Conservation (phyloP, 1,139 yeast genomes). For the Magnusiomyces sp. region DNA sequence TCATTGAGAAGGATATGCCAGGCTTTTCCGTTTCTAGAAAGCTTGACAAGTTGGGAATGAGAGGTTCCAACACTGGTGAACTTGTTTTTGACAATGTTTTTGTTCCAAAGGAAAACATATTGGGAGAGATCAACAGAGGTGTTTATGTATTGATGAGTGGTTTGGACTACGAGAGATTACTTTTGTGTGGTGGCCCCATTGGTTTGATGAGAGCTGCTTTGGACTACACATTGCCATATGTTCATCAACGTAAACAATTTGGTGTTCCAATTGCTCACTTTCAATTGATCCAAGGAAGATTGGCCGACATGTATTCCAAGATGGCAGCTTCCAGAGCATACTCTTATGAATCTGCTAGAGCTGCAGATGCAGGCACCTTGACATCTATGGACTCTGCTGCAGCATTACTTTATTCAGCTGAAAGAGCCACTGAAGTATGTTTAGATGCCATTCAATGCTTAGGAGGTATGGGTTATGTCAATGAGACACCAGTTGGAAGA, state of each 20-base stretch:
- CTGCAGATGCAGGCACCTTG: slow-evolving; percentile 25
- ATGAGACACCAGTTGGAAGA: slow-evolving; percentile 28
- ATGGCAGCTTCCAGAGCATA: slow-evolving; percentile 28
- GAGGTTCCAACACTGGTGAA: slow-evolving; percentile 32
- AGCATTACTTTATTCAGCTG: slow-evolving; percentile 31
- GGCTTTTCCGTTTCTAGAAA: slow-evolving; percentile 29
- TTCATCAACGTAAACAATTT: slow-evolving; percentile 29
- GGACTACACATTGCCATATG: slow-evolving; percentile 30
- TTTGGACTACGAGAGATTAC: slow-evolving; percentile 29
- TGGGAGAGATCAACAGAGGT: slow-evolving; percentile 27
- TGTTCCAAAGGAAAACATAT: slow-evolving; percentile 29
- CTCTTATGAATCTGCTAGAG: slow-evolving; percentile 25
- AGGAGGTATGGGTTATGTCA: slow-evolving; percentile 32
- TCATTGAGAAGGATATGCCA: slow-evolving; percentile 26
- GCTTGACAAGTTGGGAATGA: slow-evolving; percentile 31
- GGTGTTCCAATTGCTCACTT: slow-evolving; percentile 30
- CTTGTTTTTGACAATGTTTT: slow-evolving; percentile 29
- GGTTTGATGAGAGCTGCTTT: slow-evolving; percentile 31
- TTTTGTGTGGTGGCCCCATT: slow-evolving; percentile 30
- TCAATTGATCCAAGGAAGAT: slow-evolving; percentile 30
- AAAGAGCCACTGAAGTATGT: slow-evolving; percentile 30
- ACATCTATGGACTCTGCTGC: slow-evolving; percentile 31
- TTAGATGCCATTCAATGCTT: slow-evolving; percentile 30
- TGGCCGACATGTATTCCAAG: slow-evolving; percentile 32
- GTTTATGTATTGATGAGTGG: slow-evolving; percentile 31